Conservation (phyloP, 139 green algal species). For the Coelastrella sp. region DNA sequence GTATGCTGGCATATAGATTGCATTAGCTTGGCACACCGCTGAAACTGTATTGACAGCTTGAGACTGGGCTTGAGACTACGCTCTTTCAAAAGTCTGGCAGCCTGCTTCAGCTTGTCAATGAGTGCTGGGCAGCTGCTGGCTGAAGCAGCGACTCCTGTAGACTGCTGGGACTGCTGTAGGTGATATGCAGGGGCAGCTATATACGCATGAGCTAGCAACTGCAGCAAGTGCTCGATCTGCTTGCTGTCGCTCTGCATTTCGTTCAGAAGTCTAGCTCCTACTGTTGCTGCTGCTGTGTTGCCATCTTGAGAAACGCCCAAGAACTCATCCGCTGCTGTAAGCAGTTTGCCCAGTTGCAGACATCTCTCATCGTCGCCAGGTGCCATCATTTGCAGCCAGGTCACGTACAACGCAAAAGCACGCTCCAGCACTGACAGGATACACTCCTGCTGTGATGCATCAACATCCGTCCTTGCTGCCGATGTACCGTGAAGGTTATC, state of each 20-base stretch:
- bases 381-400: neutral
- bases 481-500: neutral
- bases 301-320: neutral
- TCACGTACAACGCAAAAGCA: conserved; percentile 17
- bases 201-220: conserved; percentile 33
- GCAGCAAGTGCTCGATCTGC: conserved; percentile 24
- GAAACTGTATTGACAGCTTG: neutral
- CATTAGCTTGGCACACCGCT: neutral
- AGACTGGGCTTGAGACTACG: neutral
- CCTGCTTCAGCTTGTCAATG: neutral
- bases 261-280: neutral
- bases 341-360: neutral
- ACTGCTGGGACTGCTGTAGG: neutral
- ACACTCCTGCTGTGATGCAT: neutral
- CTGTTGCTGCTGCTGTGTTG: neutral
- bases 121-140: neutral
- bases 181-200: neutral
- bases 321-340: conserved; percentile 2
- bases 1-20: neutral
- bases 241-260: no score
- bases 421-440: neutral
- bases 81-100: neutral
- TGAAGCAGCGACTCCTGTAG: neutral
- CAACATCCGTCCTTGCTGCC: neutral
- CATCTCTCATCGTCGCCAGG: neutral